These are phyloP conservation scores for Volvox carteri DNA, from an alignment of 163 green algal genomes.

Conservation along the genomic window DNA sequence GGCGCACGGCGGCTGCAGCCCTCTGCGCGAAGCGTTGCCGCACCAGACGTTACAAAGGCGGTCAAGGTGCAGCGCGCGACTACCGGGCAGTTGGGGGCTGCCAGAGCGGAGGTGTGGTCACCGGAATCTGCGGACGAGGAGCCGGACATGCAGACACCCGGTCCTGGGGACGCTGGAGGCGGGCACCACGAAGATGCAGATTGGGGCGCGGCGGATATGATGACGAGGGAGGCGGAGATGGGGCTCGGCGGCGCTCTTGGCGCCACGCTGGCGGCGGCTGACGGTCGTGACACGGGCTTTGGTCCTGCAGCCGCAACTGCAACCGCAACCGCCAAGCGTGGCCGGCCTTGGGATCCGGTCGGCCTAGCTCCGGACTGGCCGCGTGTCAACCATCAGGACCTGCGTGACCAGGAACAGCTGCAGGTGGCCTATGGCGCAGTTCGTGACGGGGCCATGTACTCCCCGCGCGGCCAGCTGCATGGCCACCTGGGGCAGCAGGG, in stretches of 20 bases:
- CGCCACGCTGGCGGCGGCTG: no score
- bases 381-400: background rate
- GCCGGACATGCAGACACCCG: background rate
- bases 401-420: constrained; percentile 17
- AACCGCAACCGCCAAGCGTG: background rate
- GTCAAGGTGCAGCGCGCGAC: background rate
- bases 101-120: background rate
- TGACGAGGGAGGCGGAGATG: background rate
- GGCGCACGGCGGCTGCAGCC: background rate
- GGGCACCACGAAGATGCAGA: background rate
- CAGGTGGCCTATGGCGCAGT: background rate
- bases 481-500: background rate
- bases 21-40: background rate
- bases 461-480: background rate
- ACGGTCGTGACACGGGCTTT: no score
- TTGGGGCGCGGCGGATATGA: background rate
- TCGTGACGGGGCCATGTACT: background rate
- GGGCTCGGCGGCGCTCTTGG: background rate
- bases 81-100: background rate
- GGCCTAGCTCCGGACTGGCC: background rate
- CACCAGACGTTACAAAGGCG: background rate
- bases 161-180: background rate
- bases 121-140: constrained; percentile 4
- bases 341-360: background rate
- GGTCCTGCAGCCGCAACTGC: background rate